Evolutionary conservation across 2,329 filamentous ascomycete genomes (phyloP).

Genomic region (Lasiodiplodia hormozganensis): DNA sequence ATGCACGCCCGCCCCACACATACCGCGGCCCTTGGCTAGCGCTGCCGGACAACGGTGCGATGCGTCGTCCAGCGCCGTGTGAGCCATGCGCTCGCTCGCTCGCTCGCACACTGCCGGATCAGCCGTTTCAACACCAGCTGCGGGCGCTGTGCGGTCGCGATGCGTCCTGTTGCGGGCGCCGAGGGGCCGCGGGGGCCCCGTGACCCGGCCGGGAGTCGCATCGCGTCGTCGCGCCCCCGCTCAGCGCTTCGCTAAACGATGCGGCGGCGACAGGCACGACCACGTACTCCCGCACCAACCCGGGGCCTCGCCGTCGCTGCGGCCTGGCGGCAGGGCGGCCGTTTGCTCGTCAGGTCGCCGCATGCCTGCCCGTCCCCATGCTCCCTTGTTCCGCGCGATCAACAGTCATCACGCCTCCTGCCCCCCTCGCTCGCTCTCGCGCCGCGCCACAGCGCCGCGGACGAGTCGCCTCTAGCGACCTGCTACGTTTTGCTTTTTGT

Average conservation of each 20-base stretch:
- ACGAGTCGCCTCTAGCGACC: conserved; percentile 20
- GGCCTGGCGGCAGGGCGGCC: conserved; percentile 13
- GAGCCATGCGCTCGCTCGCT: conserved; percentile 18
- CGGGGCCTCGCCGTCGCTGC: conserved; percentile 17
- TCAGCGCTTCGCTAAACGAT: conserved; percentile 20
- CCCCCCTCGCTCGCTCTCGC: conserved; percentile 15
- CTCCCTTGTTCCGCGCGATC: conserved; percentile 18
- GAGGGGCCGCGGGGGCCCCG: conserved; percentile 19
- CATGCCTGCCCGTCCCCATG: conserved; percentile 8
- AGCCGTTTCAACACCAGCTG: conserved; percentile 24
- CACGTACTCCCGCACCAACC: conserved; percentile 20
- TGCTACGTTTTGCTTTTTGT: conserved; percentile 26
- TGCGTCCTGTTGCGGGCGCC: conserved; percentile 2
- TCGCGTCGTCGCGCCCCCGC: conserved; percentile 16
- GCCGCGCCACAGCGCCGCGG: conserved; percentile 23
- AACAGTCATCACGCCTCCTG: conserved; percentile 24
- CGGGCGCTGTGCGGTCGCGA: conserved; percentile 5
- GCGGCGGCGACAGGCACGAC: conserved; percentile 10
- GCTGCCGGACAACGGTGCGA: conserved; percentile 22
- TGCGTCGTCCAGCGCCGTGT: conserved; percentile 20
- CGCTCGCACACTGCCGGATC: conserved; percentile 11
- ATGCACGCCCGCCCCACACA: conserved; percentile 22
- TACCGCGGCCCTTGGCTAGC: conserved; percentile 25
- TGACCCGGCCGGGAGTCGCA: conserved; percentile 1
- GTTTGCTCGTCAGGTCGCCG: conserved; percentile 19